Evolutionary conservation across 306 rosid genomes (phyloP), one percentile per base, ranked within the genome.

Genomic region (Luffa aegyptiaca): DNA sequence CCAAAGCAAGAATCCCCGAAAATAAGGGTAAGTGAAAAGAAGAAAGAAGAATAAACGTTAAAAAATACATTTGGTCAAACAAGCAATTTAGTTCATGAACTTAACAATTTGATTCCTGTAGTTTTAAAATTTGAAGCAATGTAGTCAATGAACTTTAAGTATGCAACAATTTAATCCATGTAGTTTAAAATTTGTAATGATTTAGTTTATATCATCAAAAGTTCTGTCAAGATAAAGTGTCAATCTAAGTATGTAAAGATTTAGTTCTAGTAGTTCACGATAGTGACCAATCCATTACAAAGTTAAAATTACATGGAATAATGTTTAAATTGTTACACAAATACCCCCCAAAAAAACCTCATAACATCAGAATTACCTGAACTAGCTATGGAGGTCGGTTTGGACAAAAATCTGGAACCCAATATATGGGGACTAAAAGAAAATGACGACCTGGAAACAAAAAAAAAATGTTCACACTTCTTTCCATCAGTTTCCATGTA

Each of bases 361-460:
- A 31, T 31, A 16, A 16, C 36, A 4, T 16, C 10, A 71, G 56
- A 12, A 10, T 77, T 70, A 88, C 88, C 90, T 77, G 90, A 83
- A 75, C 83, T 81, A n/a, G 89, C 85, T 18, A 86, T 84, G 26
- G 52, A 57, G 45, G 82, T 77, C 3, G 79, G 81, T 42, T 37
- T 68, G 68, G 73, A 78, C 14, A 84, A 45, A 45, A 45, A 62
- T 45, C 79, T 42, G 45, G 69, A 48, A 69, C 78, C 83, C 11
- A 53, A 58, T 75, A 46, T 46, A n/a, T 53, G 80, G n/a, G 48
- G 20, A 75, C 84, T 84, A 18, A 11, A 57, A 80, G 53, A 61
- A 20, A 74, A 66, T 5, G 69, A 71, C 39, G 26, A 59, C 62
- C 86, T 55, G 80, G 52, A 59, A 65, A 66, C 5, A 45, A 56